Evolutionary conservation across 306 rosid genomes (phyloP), one percentile per base, ranked within the genome.

Genomic region (Ziziphus jujuba): DNA sequence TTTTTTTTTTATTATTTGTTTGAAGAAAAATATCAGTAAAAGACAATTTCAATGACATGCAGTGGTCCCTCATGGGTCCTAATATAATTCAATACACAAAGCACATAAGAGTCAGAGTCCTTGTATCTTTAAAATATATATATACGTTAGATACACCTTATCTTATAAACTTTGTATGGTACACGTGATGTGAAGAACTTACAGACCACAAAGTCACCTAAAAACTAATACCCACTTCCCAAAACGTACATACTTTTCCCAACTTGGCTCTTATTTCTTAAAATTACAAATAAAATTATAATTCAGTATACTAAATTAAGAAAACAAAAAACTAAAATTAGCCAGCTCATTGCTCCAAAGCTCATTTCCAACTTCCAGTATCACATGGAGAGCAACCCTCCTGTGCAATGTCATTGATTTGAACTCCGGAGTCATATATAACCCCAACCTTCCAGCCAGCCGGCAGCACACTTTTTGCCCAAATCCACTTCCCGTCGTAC

Each of bases 401-500:
- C 65, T 84, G 81, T 6, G 97, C 95, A 79, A 88, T 70, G 14
- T 90, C 97, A 34, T 57, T 54, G 23, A 90, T 88, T 51, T 90
- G 95, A 83, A 90, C 62, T 16, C 85, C 89, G 5, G 95, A 24
- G 35, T 90, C 89, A 70, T 90, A 93, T 1, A 70, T 2, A 11
- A 49, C 56, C 0, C 95, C 96, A 3, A 22, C 4, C 60, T 80
- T 77, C 97, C 99, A 93, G 51, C 85, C 85, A 25, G 63, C 78
- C 2, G 99, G 99, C 1, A 93, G 83, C 2, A 90, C 97, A 21
- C 80, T 78, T n/a, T 81, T 55, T 0, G 96, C 96, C 97, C 95
- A 86, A 34, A 86, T 28, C 86, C 84, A 76, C 61, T 84, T 90
- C 0, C 97, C 96, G 50, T 90, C 98, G 16, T 40, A 93, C 47